A percentile compares a stretch with the other conserved stretches of the same genome.
Evolutionary conservation across 805 yeast species (phyloP).

Genomic region (Saccharomycopsis malanga): DNA sequence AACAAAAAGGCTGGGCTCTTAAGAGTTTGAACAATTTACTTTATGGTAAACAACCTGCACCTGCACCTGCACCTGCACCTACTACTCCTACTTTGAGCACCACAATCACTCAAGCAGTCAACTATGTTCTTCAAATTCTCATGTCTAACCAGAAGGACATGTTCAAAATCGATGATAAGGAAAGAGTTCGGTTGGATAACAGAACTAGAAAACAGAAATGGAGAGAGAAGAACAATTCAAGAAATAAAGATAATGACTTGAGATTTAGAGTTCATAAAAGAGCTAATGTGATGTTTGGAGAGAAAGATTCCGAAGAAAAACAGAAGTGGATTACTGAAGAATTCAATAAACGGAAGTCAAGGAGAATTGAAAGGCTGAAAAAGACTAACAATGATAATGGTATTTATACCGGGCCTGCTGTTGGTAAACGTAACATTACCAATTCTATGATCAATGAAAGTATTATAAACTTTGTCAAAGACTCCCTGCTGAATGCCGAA

Average conservation of each 20-base stretch:
- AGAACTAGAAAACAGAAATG: constrained; percentile 75
- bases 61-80: neutral
- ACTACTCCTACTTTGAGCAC: neutral
- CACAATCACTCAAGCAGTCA: constrained; percentile 7
- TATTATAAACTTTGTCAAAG: neutral
- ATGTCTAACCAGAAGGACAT: neutral
- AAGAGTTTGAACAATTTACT: neutral
- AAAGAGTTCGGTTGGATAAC: constrained; percentile 57
- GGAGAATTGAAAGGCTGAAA: constrained; percentile 44
- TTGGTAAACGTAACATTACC: neutral
- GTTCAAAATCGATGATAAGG: constrained; percentile 33
- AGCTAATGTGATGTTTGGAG: constrained; percentile 63
- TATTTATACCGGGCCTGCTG: neutral
- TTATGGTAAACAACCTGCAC: neutral
- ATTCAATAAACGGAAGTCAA: constrained; percentile 56
- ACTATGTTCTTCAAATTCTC: constrained; percentile 9
- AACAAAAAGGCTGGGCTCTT: neutral
- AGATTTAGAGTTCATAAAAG: constrained; percentile 69
- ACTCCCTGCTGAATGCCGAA: neutral
- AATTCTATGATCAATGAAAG: constrained; percentile 5
- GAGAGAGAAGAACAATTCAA: constrained; percentile 71
- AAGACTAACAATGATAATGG: constrained; percentile 22
- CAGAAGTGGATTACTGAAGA: constrained; percentile 71
- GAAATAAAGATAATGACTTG: constrained; percentile 84
- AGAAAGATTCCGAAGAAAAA: constrained; percentile 44